Conservation (phyloP, 1,284 basidiomycete genomes). For the Baeospora myosura region DNA sequence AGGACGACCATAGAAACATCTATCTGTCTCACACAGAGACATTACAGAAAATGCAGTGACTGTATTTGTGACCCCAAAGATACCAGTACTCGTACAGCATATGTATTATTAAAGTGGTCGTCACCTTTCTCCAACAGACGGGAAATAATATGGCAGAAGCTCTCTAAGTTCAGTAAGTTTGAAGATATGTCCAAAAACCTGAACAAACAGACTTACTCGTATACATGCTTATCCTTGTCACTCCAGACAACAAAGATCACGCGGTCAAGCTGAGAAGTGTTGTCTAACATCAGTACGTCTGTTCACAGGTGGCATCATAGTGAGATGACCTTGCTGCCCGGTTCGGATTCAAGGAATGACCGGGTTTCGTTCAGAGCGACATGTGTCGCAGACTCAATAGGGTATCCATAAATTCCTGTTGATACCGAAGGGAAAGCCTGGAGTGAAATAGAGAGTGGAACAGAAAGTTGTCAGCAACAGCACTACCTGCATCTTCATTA, state of each 20-base stretch:
- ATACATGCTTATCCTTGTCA: constrained; percentile 53
- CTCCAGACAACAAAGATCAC: constrained; percentile 72
- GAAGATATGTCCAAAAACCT: too few relatives aligned
- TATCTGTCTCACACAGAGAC: too few relatives aligned
- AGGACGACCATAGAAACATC: too few relatives aligned
- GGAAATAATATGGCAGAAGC: too few relatives aligned
- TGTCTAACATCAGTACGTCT: neutral
- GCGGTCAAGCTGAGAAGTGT: constrained; percentile 48
- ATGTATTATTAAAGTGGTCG: too few relatives aligned
- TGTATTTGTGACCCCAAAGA: too few relatives aligned
- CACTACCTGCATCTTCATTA: constrained; percentile 21
- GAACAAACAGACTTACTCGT: constrained; percentile 65
- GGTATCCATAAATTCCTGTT: constrained; percentile 77
- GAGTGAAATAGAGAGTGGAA: constrained; percentile 4
- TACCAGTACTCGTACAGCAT: too few relatives aligned
- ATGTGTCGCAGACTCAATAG: constrained; percentile 62
- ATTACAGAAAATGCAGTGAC: too few relatives aligned
- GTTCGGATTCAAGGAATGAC: constrained; percentile 49
- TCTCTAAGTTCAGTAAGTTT: too few relatives aligned
- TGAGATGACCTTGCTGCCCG: constrained; percentile 33
- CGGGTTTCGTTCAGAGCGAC: constrained; percentile 60
- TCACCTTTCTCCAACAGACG: too few relatives aligned
- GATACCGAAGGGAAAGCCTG: constrained; percentile 79
- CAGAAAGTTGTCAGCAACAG: constrained; percentile 11
- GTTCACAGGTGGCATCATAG: neutral